These are phyloP conservation scores for Volutella citrinella DNA, from an alignment of 2,329 filamentous ascomycete genomes.

Conservation along the genomic window DNA sequence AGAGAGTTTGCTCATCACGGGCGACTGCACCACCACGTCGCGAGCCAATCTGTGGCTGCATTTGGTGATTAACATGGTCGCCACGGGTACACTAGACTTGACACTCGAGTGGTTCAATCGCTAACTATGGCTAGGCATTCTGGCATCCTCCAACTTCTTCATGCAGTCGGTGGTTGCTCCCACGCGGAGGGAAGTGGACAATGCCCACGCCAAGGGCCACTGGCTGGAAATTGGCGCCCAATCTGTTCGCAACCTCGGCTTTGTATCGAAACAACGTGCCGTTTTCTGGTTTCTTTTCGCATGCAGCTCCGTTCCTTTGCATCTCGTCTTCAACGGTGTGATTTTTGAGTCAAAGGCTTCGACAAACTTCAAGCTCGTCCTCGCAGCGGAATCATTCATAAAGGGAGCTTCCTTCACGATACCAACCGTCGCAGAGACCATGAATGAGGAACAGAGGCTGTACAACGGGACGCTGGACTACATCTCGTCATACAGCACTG, in stretches of 20 bases:
- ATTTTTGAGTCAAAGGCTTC: conserved; percentile 11
- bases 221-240: conserved; percentile 20
- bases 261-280: conserved; percentile 4
- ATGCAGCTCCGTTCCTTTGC: conserved; percentile 9
- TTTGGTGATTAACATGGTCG: conserved; percentile 45
- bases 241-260: conserved; percentile 15
- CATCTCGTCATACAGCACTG: too few relatives aligned
- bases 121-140: too few relatives aligned
- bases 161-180: conserved; percentile 52
- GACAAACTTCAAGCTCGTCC: conserved; percentile 10
- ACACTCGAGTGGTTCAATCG: too few relatives aligned
- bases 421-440: neutral
- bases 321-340: conserved; percentile 9
- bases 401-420: conserved; percentile 1
- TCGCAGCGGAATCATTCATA: conserved; percentile 3
- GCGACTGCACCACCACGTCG: conserved; percentile 10
- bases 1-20: conserved; percentile 12
- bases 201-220: conserved; percentile 34
- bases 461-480: too few relatives aligned
- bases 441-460: too few relatives aligned
- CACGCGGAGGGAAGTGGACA: conserved; percentile 45
- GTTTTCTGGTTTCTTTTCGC: conserved; percentile 11
- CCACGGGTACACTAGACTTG: too few relatives aligned
- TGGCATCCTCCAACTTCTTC: conserved; percentile 47
- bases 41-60: conserved; percentile 32